These are phyloP conservation scores for Westerdykella ornata DNA, from an alignment of 2,329 filamentous ascomycete species.

Conservation along the genomic window DNA sequence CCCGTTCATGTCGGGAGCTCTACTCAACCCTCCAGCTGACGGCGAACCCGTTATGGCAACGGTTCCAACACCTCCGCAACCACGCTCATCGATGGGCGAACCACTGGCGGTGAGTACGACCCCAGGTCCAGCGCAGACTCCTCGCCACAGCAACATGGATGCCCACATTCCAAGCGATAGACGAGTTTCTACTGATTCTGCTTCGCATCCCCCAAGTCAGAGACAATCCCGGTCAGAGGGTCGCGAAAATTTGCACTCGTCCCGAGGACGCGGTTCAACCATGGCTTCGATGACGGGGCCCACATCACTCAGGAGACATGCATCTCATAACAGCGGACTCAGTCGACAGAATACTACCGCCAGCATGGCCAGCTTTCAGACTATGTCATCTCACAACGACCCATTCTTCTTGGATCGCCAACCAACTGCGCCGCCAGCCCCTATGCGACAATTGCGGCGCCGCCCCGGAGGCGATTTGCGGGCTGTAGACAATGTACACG, in stretches of 20 bases:
- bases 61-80: conserved; percentile 4
- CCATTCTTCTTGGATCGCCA: conserved; percentile 35
- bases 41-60: conserved; percentile 1
- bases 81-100: conserved; percentile 15
- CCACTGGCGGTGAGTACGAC: conserved; percentile 8
- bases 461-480: conserved; percentile 46
- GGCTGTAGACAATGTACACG: conserved; percentile 42
- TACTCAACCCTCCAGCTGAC: conserved; percentile 21
- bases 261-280: conserved; percentile 29
- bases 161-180: conserved; percentile 11
- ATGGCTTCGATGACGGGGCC: conserved; percentile 24
- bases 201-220: conserved; percentile 4
- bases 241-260: conserved; percentile 30
- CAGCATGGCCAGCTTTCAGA: conserved; percentile 53
- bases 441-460: conserved; percentile 40
- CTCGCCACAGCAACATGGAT: conserved; percentile 4
- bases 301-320: conserved; percentile 48
- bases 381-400: conserved; percentile 39
- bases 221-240: conserved; percentile 29
- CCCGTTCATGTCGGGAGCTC: conserved; percentile 48
- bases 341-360: conserved; percentile 47
- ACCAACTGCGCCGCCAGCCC: conserved; percentile 13
- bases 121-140: conserved; percentile 9
- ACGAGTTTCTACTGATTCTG: neutral
- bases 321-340: conserved; percentile 55